These are phyloP conservation scores for Mycena alexandri DNA, from an alignment of 768 basidiomycete genomes.

Conservation along the genomic window DNA sequence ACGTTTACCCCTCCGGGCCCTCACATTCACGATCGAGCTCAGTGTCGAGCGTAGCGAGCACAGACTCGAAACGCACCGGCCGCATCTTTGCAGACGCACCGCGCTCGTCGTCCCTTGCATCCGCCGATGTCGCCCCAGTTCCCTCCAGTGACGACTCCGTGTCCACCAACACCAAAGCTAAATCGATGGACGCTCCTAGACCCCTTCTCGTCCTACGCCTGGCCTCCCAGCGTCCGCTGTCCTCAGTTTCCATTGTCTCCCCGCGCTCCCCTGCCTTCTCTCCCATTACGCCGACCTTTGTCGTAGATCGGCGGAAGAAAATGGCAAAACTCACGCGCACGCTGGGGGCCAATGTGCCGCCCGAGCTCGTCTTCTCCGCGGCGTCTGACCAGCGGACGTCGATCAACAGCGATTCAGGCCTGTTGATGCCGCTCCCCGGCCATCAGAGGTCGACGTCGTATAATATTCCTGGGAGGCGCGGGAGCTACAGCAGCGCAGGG, in stretches of 20 bases:
- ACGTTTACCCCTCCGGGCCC: background rate
- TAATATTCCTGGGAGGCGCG: background rate
- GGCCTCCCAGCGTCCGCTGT: slow-evolving; percentile 7
- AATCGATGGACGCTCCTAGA: background rate
- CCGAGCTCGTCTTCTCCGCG: slow-evolving; percentile 51
- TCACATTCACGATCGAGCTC: slow-evolving; percentile 1
- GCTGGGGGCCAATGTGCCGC: slow-evolving; percentile 58
- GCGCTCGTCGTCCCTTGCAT: slow-evolving; percentile 26
- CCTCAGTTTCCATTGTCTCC: slow-evolving; percentile 9
- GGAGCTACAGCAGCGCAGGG: background rate
- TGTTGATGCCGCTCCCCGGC: no score
- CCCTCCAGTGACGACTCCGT: background rate
- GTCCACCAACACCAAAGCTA: background rate
- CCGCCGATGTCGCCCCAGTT: background rate
- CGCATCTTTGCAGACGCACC: slow-evolving; percentile 17
- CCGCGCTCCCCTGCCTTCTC: background rate
- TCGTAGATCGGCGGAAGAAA: slow-evolving; percentile 52
- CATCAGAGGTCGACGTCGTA: no score
- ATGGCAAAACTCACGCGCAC: slow-evolving; percentile 60
- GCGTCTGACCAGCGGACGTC: background rate
- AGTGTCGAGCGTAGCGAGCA: slow-evolving; percentile 10
- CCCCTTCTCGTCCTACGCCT: slow-evolving; percentile 27
- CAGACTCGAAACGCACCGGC: slow-evolving; percentile 12
- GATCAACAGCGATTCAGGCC: no score
- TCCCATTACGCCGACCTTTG: slow-evolving; percentile 22